These are phyloP conservation scores for Termitomyces sp. DNA, from an alignment of 768 basidiomycete species.

Conservation along the genomic window DNA sequence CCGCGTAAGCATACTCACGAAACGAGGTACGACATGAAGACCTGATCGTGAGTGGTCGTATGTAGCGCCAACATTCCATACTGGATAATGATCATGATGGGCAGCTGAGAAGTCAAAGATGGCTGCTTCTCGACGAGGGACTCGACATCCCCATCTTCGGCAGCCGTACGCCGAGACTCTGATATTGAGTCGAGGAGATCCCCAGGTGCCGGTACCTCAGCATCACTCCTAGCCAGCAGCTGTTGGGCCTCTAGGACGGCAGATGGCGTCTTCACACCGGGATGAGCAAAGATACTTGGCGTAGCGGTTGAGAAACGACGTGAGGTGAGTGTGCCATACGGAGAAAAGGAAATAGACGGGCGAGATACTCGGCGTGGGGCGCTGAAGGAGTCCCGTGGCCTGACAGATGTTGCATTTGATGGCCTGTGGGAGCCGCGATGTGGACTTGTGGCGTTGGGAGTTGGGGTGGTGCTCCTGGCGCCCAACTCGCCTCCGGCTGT, in stretches of 20 bases:
- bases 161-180: constrained; percentile 37
- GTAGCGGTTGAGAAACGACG: constrained; percentile 56
- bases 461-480: constrained; percentile 16
- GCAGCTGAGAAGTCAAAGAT: constrained; percentile 70
- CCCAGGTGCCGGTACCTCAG: constrained; percentile 19
- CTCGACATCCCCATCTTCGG: constrained; percentile 29
- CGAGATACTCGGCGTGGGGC: constrained; percentile 30
- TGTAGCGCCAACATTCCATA: constrained; percentile 89
- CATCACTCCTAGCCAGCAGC: constrained; percentile 42
- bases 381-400: constrained; percentile 21
- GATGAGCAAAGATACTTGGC: constrained; percentile 80
- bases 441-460: constrained; percentile 1
- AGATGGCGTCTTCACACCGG: constrained; percentile 76
- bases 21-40: constrained; percentile 89
- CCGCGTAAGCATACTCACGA: constrained; percentile 47
- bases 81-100: constrained; percentile 82
- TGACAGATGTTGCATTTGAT: constrained; percentile 22
- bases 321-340: constrained; percentile 32
- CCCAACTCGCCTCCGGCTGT: constrained; percentile 15
- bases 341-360: constrained; percentile 31
- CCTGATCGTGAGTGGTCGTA: constrained; percentile 85
- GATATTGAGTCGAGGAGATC: constrained; percentile 49
- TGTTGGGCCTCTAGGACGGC: constrained; percentile 74
- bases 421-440: constrained; percentile 27
- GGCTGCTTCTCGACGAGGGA: constrained; percentile 51